A percentile compares a stretch with the other conserved stretches of the same genome.
phyloP scores from a whole-genome alignment of 1,284 basidiomycete species.

The Pisolithus thermaeus region DNA sequence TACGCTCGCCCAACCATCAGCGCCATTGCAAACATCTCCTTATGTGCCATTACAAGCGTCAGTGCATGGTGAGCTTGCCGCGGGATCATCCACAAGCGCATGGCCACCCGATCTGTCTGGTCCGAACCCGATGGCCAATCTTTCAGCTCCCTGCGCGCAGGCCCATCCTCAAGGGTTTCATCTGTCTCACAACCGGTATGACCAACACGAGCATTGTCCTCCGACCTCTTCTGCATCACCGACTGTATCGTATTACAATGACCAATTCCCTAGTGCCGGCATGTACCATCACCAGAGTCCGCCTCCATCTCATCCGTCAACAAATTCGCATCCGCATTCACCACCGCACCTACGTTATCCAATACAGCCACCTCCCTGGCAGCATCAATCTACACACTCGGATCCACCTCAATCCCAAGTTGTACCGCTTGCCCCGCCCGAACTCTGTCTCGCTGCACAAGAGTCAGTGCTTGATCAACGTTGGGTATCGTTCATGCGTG shows the following conservation, averaged over 20 bases:
- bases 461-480: conserved; percentile 51
- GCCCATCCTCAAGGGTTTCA: neutral
- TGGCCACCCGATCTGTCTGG: too few species aligned
- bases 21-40: too few species aligned
- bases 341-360: too few species aligned
- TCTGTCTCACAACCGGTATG: neutral
- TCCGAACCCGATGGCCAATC: too few species aligned
- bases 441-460: conserved; percentile 46
- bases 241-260: conserved; percentile 7
- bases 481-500: conserved; percentile 53
- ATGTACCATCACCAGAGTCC: neutral
- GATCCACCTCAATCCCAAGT: neutral
- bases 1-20: neutral
- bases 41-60: neutral
- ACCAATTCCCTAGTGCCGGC: conserved; percentile 10
- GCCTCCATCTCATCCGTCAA: too few species aligned
- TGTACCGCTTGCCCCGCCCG: conserved; percentile 24
- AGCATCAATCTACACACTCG: conserved; percentile 4
- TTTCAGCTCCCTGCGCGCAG: too few species aligned
- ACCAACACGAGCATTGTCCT: neutral
- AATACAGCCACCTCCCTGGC: too few species aligned
- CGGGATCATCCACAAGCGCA: too few species aligned
- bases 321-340: too few species aligned
- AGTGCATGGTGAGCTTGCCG: neutral
- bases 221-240: neutral